Evolutionary conservation across 2,329 filamentous ascomycete genomes (phyloP).

Genomic region (Furcasterigmium furcatum): DNA sequence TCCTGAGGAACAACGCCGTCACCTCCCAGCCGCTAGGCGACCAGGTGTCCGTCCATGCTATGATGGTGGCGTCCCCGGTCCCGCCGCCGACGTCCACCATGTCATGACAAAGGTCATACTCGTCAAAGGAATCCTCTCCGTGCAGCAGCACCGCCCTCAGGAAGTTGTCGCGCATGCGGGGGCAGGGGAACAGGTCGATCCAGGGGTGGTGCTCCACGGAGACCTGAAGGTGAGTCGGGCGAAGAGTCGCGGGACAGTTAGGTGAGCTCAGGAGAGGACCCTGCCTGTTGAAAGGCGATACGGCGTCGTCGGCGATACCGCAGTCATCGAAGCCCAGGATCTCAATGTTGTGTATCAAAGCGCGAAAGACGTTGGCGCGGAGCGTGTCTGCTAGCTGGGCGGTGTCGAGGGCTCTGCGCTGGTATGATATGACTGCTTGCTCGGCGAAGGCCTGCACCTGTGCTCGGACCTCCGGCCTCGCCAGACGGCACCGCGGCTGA

Average conservation of each 20-base stretch:
- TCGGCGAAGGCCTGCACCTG: constrained; percentile 5
- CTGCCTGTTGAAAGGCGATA: constrained; percentile 14
- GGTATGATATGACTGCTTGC: constrained; percentile 5
- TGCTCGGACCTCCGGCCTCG: neutral
- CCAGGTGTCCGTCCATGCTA: constrained; percentile 23
- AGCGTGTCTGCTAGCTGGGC: constrained; percentile 8
- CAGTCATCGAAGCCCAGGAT: constrained; percentile 7
- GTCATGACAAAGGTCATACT: constrained; percentile 11
- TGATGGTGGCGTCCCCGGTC: constrained; percentile 9
- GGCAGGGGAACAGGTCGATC: constrained; percentile 26
- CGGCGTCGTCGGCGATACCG: constrained; percentile 13
- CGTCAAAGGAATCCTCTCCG: constrained; percentile 7
- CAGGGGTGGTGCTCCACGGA: constrained; percentile 24
- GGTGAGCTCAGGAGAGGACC: constrained; percentile 1
- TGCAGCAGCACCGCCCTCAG: constrained; percentile 9
- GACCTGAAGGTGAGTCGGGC: constrained; percentile 22
- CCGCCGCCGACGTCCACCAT: constrained; percentile 9
- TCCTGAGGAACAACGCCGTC: constrained; percentile 36
- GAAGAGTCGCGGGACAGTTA: constrained; percentile 13
- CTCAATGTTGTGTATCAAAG: constrained; percentile 8
- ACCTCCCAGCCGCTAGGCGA: constrained; percentile 43
- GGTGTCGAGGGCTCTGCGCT: neutral
- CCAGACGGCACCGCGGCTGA: neutral
- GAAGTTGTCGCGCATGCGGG: constrained; percentile 23
- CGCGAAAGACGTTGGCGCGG: constrained; percentile 13